Conservation (phyloP, 768 basidiomycete species). For the Rhodocollybia butyracea region DNA sequence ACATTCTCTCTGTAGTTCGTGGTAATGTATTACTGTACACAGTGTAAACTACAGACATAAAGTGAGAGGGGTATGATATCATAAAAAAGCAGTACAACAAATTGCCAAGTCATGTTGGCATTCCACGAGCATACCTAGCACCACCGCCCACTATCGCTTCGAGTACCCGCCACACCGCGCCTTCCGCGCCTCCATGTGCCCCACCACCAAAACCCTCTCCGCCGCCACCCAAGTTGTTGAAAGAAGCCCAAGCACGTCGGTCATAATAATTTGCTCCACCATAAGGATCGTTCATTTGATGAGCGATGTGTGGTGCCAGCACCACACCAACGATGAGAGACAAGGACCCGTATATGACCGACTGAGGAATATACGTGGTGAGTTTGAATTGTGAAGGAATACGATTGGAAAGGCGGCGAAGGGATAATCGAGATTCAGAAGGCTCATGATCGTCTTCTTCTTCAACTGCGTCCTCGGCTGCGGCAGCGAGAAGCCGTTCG, state of each 20-base stretch:
- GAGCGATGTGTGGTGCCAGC: constrained; percentile 58
- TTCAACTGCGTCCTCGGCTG: constrained; percentile 25
- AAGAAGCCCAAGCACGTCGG: constrained; percentile 74
- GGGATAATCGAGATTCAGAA: constrained; percentile 18
- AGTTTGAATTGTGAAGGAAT: constrained; percentile 25
- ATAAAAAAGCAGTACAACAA: neutral
- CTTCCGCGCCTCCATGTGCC: constrained; percentile 24
- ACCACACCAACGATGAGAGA: constrained; percentile 60
- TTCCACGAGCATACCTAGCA: constrained; percentile 71
- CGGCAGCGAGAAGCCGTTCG: constrained; percentile 28
- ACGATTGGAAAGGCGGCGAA: constrained; percentile 3
- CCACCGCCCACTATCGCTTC: constrained; percentile 74
- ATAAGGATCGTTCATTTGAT: constrained; percentile 47
- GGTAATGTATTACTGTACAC: neutral
- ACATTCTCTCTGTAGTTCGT: neutral
- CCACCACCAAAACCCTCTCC: constrained; percentile 62
- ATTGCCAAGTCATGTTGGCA: constrained; percentile 54
- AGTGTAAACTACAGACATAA: neutral
- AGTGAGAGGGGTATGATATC: neutral
- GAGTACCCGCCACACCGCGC: constrained; percentile 65
- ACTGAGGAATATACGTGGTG: constrained; percentile 33
- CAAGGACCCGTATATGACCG: constrained; percentile 58
- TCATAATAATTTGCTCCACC: constrained; percentile 76
- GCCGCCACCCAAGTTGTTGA: constrained; percentile 58
- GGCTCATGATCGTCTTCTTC: neutral